A percentile compares a stretch with the other conserved stretches of the same genome.
Conservation (phyloP, 83 land plant genomes). For the Diphasiastrum complanatum region DNA sequence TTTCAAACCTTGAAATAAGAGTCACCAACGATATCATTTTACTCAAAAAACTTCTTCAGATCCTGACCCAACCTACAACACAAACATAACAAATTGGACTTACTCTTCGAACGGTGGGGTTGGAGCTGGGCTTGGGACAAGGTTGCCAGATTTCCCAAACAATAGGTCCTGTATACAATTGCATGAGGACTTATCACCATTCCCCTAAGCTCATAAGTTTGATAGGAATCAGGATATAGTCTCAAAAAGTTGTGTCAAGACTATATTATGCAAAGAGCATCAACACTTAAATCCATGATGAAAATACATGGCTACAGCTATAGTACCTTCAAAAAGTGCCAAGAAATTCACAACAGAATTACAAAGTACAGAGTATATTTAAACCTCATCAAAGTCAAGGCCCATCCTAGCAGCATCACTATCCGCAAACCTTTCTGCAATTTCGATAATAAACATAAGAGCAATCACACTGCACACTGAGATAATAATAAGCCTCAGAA, state of each 20-base stretch:
- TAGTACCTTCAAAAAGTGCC: conserved; percentile 10
- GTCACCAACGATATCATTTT: neutral
- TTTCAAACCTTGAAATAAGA: conserved; percentile 14
- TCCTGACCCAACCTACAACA: neutral
- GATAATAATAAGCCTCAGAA: neutral
- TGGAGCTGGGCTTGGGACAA: conserved; percentile 26
- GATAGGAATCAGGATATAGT: neutral
- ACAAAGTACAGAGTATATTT: neutral
- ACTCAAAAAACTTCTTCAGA: neutral
- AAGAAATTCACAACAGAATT: conserved; percentile 19
- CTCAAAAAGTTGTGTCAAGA: no score
- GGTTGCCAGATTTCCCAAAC: conserved; percentile 27
- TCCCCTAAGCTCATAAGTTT: neutral
- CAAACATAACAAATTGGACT: neutral
- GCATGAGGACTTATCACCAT: neutral
- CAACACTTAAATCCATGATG: no score
- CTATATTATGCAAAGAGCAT: no score
- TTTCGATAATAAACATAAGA: neutral
- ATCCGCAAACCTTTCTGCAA: conserved; percentile 85
- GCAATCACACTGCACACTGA: neutral
- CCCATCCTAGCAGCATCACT: conserved; percentile 73
- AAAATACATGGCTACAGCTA: neutral
- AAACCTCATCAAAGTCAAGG: conserved; percentile 90
- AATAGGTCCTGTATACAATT: conserved; percentile 44
- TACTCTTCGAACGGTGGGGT: conserved; percentile 39